A percentile compares a stretch with the other conserved stretches of the same genome.
phyloP scores from a whole-genome alignment of 495 filamentous ascomycete species.

The Penicillium argentinense region DNA sequence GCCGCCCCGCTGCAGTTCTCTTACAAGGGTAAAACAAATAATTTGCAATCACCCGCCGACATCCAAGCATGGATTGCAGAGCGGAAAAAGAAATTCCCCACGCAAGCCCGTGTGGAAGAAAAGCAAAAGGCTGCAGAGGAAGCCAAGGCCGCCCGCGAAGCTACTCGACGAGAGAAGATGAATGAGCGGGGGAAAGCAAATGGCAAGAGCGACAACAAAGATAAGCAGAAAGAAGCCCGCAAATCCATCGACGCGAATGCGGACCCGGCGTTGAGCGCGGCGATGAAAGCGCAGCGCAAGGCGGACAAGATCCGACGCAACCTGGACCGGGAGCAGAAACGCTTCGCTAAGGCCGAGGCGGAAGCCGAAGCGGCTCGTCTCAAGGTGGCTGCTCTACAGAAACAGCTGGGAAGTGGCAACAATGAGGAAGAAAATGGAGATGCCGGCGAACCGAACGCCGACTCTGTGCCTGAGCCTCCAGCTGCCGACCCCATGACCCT shows the following conservation, averaged over 20 bases:
- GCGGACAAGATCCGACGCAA: constrained; percentile 50
- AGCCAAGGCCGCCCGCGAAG: constrained; percentile 40
- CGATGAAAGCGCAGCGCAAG: constrained; percentile 45
- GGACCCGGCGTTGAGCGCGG: constrained; percentile 35
- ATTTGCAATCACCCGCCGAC: constrained; percentile 59
- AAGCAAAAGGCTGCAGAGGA: constrained; percentile 47
- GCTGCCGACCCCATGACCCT: constrained; percentile 5
- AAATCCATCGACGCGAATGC: constrained; percentile 22
- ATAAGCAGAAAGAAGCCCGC: constrained; percentile 27
- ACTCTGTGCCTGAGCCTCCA: background rate
- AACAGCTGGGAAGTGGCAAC: constrained; percentile 10
- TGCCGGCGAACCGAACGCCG: background rate
- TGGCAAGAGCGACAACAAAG: constrained; percentile 16
- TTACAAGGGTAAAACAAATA: constrained; percentile 42
- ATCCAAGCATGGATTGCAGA: constrained; percentile 79
- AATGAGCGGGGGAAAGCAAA: constrained; percentile 25
- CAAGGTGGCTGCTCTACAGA: constrained; percentile 36
- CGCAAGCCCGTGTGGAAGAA: constrained; percentile 58
- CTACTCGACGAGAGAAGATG: constrained; percentile 32
- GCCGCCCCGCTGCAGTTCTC: constrained; percentile 42
- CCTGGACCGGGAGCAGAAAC: constrained; percentile 48
- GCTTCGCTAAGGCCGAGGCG: constrained; percentile 48
- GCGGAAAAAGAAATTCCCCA: constrained; percentile 75
- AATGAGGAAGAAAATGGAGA: background rate
- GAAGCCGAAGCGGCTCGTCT: constrained; percentile 44